These are phyloP conservation scores for Dictyostelium purpureum DNA, from an alignment of 78 protist genomes.

Conservation along the genomic window DNA sequence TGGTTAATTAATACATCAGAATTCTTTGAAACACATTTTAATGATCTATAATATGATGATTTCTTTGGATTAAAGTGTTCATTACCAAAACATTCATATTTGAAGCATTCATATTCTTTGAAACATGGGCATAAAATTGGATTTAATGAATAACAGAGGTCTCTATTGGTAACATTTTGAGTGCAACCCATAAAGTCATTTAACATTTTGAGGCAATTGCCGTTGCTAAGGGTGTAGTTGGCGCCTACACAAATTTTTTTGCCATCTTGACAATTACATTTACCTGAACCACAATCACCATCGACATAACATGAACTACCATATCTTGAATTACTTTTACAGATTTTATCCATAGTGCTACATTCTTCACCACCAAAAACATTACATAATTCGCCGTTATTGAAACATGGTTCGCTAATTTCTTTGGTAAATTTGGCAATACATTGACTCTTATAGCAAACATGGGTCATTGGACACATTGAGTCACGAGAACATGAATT, in stretches of 20 bases:
- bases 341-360: neutral
- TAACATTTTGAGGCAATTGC: neutral
- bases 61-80: neutral
- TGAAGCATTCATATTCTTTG: neutral
- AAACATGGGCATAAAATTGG: neutral
- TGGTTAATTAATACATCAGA: no score
- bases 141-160: neutral
- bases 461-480: neutral
- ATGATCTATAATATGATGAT: neutral
- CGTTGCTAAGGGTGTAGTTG: neutral
- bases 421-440: neutral
- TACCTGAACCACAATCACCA: constrained; percentile 2
- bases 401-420: neutral
- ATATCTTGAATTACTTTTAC: neutral
- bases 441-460: neutral
- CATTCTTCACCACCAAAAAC: neutral
- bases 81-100: neutral
- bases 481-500: neutral
- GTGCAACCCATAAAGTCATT: neutral
- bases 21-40: no score
- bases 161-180: neutral
- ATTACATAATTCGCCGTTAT: neutral
- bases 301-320: constrained; percentile 15
- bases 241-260: neutral
- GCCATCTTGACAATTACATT: neutral